Evolutionary conservation across 805 yeast species (phyloP).

Genomic region (Metschnikowia baotianmanensis): DNA sequence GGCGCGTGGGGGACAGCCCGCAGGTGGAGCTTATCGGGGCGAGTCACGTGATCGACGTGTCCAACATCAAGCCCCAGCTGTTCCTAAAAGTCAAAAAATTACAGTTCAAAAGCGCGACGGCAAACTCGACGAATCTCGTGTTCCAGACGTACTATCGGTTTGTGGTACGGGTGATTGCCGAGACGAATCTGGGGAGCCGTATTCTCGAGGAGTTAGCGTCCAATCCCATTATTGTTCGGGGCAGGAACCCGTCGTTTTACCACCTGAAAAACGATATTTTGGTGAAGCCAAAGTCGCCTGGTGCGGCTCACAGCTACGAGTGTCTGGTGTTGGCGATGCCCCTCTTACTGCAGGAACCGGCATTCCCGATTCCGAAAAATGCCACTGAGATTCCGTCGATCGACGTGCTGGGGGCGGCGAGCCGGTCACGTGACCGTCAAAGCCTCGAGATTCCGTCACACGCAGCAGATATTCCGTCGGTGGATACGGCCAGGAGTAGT

Average conservation of each 20-base stretch:
- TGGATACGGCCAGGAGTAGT: too few species aligned
- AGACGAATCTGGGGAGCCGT: slow-evolving; percentile 9
- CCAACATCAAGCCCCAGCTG: slow-evolving; percentile 20
- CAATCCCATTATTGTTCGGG: slow-evolving; percentile 53
- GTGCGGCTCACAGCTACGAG: slow-evolving; percentile 8
- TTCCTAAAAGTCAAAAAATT: slow-evolving; percentile 39
- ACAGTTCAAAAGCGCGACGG: slow-evolving; percentile 51
- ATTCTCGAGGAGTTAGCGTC: slow-evolving; percentile 11
- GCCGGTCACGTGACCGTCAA: too few species aligned
- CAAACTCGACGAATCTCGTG: slow-evolving; percentile 47
- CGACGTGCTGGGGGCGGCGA: too few species aligned
- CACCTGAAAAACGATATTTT: slow-evolving; percentile 50
- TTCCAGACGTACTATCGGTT: slow-evolving; percentile 45
- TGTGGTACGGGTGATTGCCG: slow-evolving; percentile 13
- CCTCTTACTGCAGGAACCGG: not conserved
- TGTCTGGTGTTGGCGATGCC: slow-evolving; percentile 1
- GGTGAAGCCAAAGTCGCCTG: slow-evolving; percentile 28
- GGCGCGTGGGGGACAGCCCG: slow-evolving; percentile 6
- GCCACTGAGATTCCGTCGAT: too few species aligned
- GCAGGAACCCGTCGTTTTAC: slow-evolving; percentile 61
- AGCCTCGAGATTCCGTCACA: too few species aligned
- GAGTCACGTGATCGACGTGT: slow-evolving; percentile 9
- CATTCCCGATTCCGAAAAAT: too few species aligned
- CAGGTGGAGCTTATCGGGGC: slow-evolving; percentile 10
- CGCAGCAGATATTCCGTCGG: too few species aligned